Evolutionary conservation across 768 basidiomycete genomes (phyloP), one percentile per base, ranked within the genome.

Genomic region (Piloderma croceum): DNA sequence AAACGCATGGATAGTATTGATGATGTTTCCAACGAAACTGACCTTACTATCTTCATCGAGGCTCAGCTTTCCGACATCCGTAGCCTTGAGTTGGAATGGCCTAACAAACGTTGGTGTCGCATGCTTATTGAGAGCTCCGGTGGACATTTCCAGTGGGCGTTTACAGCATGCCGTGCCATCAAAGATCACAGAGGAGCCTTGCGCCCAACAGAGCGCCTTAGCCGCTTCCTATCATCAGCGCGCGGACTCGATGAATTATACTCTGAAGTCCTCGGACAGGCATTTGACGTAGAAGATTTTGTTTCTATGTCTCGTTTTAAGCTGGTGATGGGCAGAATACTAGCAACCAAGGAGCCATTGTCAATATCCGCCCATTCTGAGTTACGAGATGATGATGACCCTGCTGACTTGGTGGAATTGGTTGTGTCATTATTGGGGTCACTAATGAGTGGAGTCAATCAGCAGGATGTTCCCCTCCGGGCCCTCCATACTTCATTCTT

Each of bases 401-500:
- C 4, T 22, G 10, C 29, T 13, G 21, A 34, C 4, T 35, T 9
- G 17, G 34, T 44, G 13, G 12, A n/a, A 11, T 25, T 33, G 4
- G 21, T 44, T 17, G 23, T 40, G 43, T 44, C 15, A 48, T 56
- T 31, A 36, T 54, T 3, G 34, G 57, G 23, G 36, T 62, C 3
- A 53, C 49, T 12, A 52, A 54, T 19, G 35, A 38, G 3, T 18
- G 38, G 7, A 36, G n/a, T n/a, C n/a, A n/a, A n/a, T n/a, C n/a
- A n/a, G n/a, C n/a, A n/a, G n/a, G n/a, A n/a, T n/a, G n/a, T 48
- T 5, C 51, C 50, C 11, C 50, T 64, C 31, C 53, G 47, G 4
- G 49, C 58, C 2, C 52, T 66, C n/a, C 65, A 67, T 41, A 50
- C 59, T 13, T 66, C 65, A 3, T 65, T 67, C 36, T 44, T 44